A percentile compares a stretch with the other conserved stretches of the same genome.
These are phyloP conservation scores for Chlorella sp. DNA, from an alignment of 139 green algal species.

Conservation along the genomic window DNA sequence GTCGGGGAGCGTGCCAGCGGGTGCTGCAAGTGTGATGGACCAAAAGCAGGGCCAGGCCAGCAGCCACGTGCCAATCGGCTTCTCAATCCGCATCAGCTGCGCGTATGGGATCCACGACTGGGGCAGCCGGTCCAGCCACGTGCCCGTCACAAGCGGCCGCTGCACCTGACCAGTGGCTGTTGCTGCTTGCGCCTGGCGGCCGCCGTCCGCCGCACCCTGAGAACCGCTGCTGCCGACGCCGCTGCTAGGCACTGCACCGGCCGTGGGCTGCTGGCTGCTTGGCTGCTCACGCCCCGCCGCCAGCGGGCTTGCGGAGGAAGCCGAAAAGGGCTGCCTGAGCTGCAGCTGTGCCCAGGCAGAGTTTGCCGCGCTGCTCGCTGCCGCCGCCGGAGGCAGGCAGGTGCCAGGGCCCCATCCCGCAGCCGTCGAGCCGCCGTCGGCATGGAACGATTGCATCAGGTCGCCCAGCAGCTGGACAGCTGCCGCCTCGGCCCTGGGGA, in stretches of 20 bases:
- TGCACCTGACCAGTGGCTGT: neutral
- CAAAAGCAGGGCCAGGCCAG: conserved; percentile 93
- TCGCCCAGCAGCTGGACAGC: neutral
- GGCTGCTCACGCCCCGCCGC: neutral
- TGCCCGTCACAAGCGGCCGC: neutral
- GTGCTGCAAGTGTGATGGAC: conserved; percentile 91
- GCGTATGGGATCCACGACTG: conserved; percentile 70
- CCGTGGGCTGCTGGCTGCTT: neutral
- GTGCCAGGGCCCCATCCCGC: neutral
- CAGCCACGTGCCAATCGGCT: conserved; percentile 93
- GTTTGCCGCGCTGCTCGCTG: neutral
- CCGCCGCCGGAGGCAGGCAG: neutral
- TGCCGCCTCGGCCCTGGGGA: neutral
- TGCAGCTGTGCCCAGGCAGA: neutral
- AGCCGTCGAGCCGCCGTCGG: too few species aligned
- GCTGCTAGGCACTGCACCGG: neutral
- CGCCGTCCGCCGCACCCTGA: neutral
- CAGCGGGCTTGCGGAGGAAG: neutral
- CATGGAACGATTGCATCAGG: too few species aligned
- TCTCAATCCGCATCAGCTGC: conserved; percentile 90
- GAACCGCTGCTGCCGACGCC: neutral
- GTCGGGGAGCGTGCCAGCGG: conserved; percentile 79
- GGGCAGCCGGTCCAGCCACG: conserved; percentile 36
- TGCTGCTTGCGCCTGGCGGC: neutral
- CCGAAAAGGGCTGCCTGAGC: neutral